These are phyloP conservation scores for Pisolithus microcarpus DNA, from an alignment of 768 basidiomycete genomes.

Conservation along the genomic window DNA sequence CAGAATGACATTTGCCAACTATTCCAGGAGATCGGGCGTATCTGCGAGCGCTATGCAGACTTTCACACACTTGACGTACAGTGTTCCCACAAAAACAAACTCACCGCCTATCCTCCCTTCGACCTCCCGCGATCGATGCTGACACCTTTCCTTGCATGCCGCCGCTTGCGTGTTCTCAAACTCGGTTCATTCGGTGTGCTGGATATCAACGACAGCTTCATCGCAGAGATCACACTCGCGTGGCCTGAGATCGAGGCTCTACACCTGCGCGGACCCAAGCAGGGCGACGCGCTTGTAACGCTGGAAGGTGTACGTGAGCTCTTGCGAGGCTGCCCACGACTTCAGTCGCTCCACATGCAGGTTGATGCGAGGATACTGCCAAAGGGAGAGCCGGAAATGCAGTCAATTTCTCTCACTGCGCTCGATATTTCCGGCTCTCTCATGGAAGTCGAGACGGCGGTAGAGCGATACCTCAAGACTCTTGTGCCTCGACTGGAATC, in stretches of 20 bases:
- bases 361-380: no score
- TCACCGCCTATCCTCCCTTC: neutral
- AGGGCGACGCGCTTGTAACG: no score
- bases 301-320: no score
- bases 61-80: constrained; percentile 13
- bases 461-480: constrained; percentile 20
- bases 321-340: no score
- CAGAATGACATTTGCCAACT: constrained; percentile 15
- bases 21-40: constrained; percentile 11
- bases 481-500: constrained; percentile 18
- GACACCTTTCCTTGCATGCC: constrained; percentile 18
- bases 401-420: constrained; percentile 10
- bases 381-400: neutral
- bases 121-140: constrained; percentile 20
- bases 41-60: neutral
- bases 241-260: constrained; percentile 23
- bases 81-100: no score
- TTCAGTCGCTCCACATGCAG: no score
- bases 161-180: constrained; percentile 12
- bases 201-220: constrained; percentile 22
- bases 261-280: neutral
- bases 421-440: constrained; percentile 24
- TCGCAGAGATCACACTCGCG: constrained; percentile 19
- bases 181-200: constrained; percentile 21
- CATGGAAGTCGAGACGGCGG: constrained; percentile 17